Base-by-base conservation (phyloP, 768 basidiomycete genomes). In the Cubamyces lactineus region DNA sequence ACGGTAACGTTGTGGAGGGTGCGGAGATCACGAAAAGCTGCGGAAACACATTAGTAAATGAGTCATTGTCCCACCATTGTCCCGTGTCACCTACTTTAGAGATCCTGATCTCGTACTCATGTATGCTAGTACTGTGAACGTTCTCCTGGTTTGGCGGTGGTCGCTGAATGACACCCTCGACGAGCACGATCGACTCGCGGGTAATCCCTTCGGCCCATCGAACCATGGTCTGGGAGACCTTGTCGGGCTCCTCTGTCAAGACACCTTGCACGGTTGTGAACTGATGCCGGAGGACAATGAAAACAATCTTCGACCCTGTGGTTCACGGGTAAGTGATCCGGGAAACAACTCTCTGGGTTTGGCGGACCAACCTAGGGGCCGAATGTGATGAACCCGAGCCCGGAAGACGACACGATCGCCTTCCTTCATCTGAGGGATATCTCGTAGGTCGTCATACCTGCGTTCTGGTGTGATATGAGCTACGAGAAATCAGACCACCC, bases 201-300 rank as follows among this genome's bases (percentile, higher is more conserved):
- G 87, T 79, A 56, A 98, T 77, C 26, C 84, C 73, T 34, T 87
- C 86, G n/a, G 88, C 85, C 90, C 91, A 98, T 74, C 94, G 96
- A 40, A 96, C 85, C 97, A 99, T 99, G 71, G 93, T 93, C 76
- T 94, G 95, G 47, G 93, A 96, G 19, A 98, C 82, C 65, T 82
- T 85, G 42, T 85, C 88, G 15, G 84, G 80, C 26, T 88, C 78
- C 23, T 90, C 85, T 47, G 81, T 76, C 61, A 96, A 78, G 45
- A 98, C 77, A 48, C 89, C 94, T 71, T 99, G 96, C 15, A 99
- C 85, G 45, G 95, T 82, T 65, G 88, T 82, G 16, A 83, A 86
- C 69, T 91, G 85, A 73, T 97, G 95, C 57, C 96, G 89, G 59
- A 99, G 82, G 69, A 88, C 85, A 45, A 98, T 76, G 77, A 99